Evolutionary conservation across 2,329 filamentous ascomycete species (phyloP).

Genomic region (Pseudogymnoascus sp.): DNA sequence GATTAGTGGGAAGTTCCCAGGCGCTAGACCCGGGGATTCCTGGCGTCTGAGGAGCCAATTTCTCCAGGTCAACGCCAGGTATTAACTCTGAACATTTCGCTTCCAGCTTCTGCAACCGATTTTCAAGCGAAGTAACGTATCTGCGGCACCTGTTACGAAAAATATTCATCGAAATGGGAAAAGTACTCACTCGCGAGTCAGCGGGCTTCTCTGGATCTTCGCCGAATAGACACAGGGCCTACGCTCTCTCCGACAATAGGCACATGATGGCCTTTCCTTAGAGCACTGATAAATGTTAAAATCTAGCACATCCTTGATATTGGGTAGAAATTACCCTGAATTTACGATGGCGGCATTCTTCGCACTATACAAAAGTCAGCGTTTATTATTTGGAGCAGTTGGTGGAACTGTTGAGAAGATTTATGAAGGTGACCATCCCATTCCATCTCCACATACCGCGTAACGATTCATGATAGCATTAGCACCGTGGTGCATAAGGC

Average conservation of each 20-base stretch:
- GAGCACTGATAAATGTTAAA: constrained; percentile 2
- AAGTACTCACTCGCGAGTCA: constrained; percentile 3
- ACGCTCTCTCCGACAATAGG: not conserved
- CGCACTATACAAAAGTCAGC: constrained; percentile 6
- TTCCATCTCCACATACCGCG: constrained; percentile 1
- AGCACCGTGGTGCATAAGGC: constrained; percentile 5
- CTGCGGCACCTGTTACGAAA: constrained; percentile 17
- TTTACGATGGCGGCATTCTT: constrained; percentile 4
- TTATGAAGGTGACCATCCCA: not conserved
- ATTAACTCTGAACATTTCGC: constrained; percentile 32
- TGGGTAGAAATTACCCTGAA: constrained; percentile 10
- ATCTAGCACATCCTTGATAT: not conserved
- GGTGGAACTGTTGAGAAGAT: not conserved
- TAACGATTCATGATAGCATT: constrained; percentile 6
- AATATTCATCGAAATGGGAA: not conserved
- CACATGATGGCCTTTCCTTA: constrained; percentile 7
- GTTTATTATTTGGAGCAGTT: not conserved
- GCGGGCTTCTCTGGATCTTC: constrained; percentile 7
- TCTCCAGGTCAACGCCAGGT: constrained; percentile 32
- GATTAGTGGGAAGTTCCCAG: not conserved
- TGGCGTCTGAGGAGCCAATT: not conserved
- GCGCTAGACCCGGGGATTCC: not conserved
- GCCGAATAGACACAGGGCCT: not conserved
- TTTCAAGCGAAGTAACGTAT: constrained; percentile 34
- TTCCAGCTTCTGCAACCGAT: constrained; percentile 33